These are phyloP conservation scores for Rhodotorula toruloides DNA, from an alignment of 768 basidiomycete genomes.

Conservation along the genomic window DNA sequence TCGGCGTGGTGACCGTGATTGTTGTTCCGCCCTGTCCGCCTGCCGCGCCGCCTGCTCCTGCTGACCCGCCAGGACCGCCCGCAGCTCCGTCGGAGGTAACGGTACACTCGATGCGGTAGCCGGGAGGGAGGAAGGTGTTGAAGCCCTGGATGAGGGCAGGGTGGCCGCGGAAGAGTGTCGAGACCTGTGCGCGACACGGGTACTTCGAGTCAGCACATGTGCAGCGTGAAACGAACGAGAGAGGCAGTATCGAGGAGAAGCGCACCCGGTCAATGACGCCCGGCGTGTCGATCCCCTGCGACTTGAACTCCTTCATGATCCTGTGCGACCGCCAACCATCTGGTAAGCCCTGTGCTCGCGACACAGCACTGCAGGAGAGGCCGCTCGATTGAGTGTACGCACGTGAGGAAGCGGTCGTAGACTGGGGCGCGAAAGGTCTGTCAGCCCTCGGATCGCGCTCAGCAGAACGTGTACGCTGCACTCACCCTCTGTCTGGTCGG, in stretches of 20 bases:
- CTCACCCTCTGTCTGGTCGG: slow-evolving; percentile 37
- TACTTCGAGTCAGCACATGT: too few relatives aligned
- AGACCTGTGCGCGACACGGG: slow-evolving; percentile 60
- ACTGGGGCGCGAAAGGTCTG: slow-evolving; percentile 12
- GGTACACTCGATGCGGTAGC: slow-evolving; percentile 77
- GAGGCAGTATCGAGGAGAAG: neutral
- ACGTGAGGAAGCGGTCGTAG: slow-evolving; percentile 39
- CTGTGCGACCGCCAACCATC: slow-evolving; percentile 49
- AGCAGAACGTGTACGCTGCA: too few relatives aligned
- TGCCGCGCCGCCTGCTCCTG: neutral
- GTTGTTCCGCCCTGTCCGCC: slow-evolving; percentile 32
- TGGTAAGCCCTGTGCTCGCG: too few relatives aligned
- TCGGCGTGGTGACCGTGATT: slow-evolving; percentile 47
- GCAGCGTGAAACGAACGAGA: neutral
- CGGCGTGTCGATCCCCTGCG: slow-evolving; percentile 95
- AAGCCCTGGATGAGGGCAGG: slow-evolving; percentile 91
- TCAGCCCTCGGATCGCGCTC: neutral
- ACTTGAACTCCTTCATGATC: slow-evolving; percentile 99
- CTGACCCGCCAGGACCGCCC: neutral
- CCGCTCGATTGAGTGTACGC: slow-evolving; percentile 34
- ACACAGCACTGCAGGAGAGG: slow-evolving; percentile 55
- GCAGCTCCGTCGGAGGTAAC: slow-evolving; percentile 3
- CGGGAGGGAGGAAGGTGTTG: slow-evolving; percentile 92
- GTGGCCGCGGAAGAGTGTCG: slow-evolving; percentile 83
- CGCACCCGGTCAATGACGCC: slow-evolving; percentile 77